Evolutionary conservation across 805 yeast species (phyloP).

Genomic region (Yarrowia osloensis): DNA sequence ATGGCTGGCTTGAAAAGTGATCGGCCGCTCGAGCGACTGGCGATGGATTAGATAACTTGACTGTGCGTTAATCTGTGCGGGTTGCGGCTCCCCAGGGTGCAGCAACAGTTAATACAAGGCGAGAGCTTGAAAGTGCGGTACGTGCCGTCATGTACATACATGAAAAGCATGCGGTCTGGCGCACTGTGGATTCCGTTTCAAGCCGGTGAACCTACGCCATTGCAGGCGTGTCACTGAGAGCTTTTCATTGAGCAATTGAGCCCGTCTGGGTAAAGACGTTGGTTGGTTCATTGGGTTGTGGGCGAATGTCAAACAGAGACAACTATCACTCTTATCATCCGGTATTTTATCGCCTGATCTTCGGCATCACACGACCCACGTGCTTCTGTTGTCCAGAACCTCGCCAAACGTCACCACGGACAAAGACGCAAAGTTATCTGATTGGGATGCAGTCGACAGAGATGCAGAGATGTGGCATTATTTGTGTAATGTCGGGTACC

Average conservation of each 20-base stretch:
- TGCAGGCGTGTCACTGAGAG: background rate
- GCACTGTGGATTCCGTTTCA: background rate
- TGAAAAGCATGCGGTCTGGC: background rate
- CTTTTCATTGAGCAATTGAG: too few relatives aligned
- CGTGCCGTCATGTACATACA: background rate
- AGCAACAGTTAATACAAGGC: background rate
- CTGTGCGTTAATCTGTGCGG: background rate
- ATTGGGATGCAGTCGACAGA: background rate
- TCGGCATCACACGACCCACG: background rate
- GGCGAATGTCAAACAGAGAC: too few relatives aligned
- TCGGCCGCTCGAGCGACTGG: background rate
- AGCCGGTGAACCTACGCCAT: background rate
- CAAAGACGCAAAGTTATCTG: slow-evolving; percentile 19
- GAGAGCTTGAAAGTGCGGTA: background rate
- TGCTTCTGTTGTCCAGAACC: background rate
- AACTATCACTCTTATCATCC: too few relatives aligned
- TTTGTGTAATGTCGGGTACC: too few relatives aligned
- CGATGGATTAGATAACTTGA: slow-evolving; percentile 16
- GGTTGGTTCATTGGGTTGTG: too few relatives aligned
- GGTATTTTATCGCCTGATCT: too few relatives aligned
- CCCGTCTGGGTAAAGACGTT: too few relatives aligned
- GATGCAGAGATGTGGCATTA: too few relatives aligned
- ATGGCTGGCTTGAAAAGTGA: background rate
- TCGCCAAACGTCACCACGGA: background rate
- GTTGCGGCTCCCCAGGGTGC: background rate